Evolutionary conservation across 768 basidiomycete species (phyloP).

Genomic region (Favolaschia claudopus): DNA sequence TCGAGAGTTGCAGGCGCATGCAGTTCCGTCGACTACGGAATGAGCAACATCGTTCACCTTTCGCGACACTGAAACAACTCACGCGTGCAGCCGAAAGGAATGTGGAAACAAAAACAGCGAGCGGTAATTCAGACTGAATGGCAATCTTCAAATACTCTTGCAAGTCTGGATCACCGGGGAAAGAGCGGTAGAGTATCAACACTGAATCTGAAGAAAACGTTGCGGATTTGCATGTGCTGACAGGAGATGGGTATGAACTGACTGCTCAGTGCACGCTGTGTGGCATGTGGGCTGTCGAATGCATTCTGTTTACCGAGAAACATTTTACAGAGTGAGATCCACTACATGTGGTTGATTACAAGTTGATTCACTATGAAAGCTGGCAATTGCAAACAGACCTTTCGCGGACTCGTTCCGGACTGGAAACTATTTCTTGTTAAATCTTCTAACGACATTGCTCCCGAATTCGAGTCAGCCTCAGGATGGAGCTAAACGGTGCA

Average conservation of each 20-base stretch:
- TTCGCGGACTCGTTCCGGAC: slow-evolving; percentile 67
- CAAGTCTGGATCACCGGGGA: slow-evolving; percentile 75
- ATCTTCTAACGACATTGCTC: slow-evolving; percentile 72
- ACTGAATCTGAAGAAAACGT: slow-evolving; percentile 63
- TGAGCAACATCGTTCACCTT: too few relatives aligned
- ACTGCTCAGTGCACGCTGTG: slow-evolving; percentile 73
- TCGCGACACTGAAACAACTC: too few relatives aligned
- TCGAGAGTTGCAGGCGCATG: slow-evolving; percentile 73
- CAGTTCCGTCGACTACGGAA: slow-evolving; percentile 56
- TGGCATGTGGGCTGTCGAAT: slow-evolving; percentile 47
- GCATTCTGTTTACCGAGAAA: slow-evolving; percentile 59
- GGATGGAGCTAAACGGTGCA: too few relatives aligned
- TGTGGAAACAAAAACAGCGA: slow-evolving; percentile 66
- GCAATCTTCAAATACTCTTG: slow-evolving; percentile 70
- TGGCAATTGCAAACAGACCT: slow-evolving; percentile 51
- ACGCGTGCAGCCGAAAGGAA: slow-evolving; percentile 74
- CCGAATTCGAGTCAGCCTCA: background rate
- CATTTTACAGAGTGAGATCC: slow-evolving; percentile 70
- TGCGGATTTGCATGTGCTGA: background rate
- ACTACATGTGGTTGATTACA: slow-evolving; percentile 49
- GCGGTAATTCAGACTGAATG: slow-evolving; percentile 59
- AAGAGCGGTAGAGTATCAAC: slow-evolving; percentile 68
- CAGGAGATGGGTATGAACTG: slow-evolving; percentile 31
- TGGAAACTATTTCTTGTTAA: slow-evolving; percentile 80
- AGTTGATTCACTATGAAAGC: background rate